Evolutionary conservation across 1,284 basidiomycete genomes (phyloP), one percentile per base, ranked within the genome.

Genomic region (Ganoderma sinense): DNA sequence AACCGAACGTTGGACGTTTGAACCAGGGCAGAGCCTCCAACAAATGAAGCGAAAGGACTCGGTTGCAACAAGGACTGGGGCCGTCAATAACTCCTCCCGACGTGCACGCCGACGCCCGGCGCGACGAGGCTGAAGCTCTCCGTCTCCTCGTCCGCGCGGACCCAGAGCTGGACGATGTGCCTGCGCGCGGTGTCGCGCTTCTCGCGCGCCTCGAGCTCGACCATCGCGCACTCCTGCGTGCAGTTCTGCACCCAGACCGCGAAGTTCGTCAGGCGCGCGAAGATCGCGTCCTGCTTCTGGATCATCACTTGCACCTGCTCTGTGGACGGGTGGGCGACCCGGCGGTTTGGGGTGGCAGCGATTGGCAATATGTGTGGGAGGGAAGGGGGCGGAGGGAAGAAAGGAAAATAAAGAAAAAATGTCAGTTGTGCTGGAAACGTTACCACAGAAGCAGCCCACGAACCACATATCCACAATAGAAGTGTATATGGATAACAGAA

Each of bases 171-270:
- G 64, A 77, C 74, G 62, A 76, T 64, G 48, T 66, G 55, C 53
- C 76, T 66, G 31, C 76, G 69, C 36, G 75, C 75, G 20, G 65
- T 59, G 67, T 77, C 76, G n/a, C 76, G 66, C 36, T 65, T 64
- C 55, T 67, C 69, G 39, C 67, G 69, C 59, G 68, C 66, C 53
- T 65, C 67, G 66, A 66, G 73, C 72, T 75, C 71, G 64, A 77
- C 76, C 58, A 62, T 56, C 66, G 71, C 67, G 70, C 76, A 76
- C 63, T 70, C 48, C 51, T 58, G 40, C 65, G 76, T 74, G 71
- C 73, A 76, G 67, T 75, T 60, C 71, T 77, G 76, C 63, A 77
- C 73, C 64, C 73, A 74, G 39, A 77, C 75, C 8, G 76, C 76
- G 62, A 77, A 72, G 55, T 61, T 55, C 23, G 76, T 77, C n/a